These are phyloP conservation scores for Cladosporium sp. DNA, from an alignment of 2,329 filamentous ascomycete genomes.

Conservation along the genomic window DNA sequence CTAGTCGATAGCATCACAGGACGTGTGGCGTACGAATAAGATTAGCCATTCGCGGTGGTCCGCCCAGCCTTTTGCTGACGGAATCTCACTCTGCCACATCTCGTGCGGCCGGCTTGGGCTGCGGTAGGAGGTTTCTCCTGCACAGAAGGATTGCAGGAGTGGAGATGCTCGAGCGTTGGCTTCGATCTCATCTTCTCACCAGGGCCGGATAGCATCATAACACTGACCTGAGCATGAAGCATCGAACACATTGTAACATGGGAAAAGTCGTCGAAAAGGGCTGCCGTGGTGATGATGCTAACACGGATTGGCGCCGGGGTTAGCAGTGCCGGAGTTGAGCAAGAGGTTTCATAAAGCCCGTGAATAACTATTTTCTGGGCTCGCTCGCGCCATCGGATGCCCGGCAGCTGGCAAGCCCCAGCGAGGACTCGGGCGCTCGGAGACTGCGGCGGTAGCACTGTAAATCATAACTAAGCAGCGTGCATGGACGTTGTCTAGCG, in stretches of 20 bases:
- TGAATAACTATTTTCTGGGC: neutral
- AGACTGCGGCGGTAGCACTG: neutral
- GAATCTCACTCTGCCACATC: neutral
- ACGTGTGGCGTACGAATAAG: neutral
- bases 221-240: too few relatives aligned
- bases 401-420: too few relatives aligned
- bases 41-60: neutral
- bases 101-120: neutral
- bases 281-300: neutral
- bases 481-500: neutral
- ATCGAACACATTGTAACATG: too few relatives aligned
- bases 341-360: neutral
- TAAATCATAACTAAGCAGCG: too few relatives aligned
- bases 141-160: neutral
- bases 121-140: neutral
- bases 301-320: neutral
- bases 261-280: too few relatives aligned
- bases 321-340: neutral
- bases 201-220: too few relatives aligned
- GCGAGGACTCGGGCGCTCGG: neutral
- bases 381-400: too few relatives aligned
- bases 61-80: constrained; percentile 3
- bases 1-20: neutral
- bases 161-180: constrained; percentile 1
- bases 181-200: too few relatives aligned